phyloP scores from a whole-genome alignment of 2,329 filamentous ascomycete genomes.

The Penicillium sp. region DNA sequence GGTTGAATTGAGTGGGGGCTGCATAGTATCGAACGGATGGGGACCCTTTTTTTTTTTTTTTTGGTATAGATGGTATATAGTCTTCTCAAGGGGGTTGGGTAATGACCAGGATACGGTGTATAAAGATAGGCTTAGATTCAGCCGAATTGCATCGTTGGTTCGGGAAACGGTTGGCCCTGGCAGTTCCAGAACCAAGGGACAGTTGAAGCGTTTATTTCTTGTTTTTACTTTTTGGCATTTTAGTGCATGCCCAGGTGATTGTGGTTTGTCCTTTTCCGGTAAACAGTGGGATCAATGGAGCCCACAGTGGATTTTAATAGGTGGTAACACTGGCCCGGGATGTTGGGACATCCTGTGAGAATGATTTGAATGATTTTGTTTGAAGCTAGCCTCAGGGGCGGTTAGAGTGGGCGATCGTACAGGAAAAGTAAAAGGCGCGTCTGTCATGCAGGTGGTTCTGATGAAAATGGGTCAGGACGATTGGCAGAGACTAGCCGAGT shows the following conservation, averaged over 20 bases:
- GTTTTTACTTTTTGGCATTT: neutral
- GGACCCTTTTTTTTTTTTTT: neutral
- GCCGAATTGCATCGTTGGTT: neutral
- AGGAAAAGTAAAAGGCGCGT: constrained; percentile 5
- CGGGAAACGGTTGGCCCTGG: constrained; percentile 20
- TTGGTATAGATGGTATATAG: neutral
- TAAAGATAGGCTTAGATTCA: constrained; percentile 6
- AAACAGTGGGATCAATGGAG: constrained; percentile 13
- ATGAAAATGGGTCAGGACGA: constrained; percentile 3
- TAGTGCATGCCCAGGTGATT: constrained; percentile 3
- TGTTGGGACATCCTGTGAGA: constrained; percentile 13
- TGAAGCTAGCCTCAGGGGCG: constrained; percentile 21
- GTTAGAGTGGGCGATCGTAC: constrained; percentile 11
- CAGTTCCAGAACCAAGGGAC: constrained; percentile 25
- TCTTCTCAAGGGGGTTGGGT: neutral
- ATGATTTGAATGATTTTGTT: constrained; percentile 20
- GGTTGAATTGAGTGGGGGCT: constrained; percentile 8
- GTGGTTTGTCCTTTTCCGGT: constrained; percentile 5
- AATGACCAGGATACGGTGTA: neutral
- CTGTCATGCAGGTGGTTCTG: constrained; percentile 8
- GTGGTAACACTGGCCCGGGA: constrained; percentile 7
- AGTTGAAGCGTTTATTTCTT: constrained; percentile 16
- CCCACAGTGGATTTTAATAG: constrained; percentile 1
- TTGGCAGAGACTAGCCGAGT: constrained; percentile 5
- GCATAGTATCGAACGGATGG: constrained; percentile 3